Base-by-base conservation (phyloP, 176 grass and related monocot genomes). In the Juncus effusus region DNA sequence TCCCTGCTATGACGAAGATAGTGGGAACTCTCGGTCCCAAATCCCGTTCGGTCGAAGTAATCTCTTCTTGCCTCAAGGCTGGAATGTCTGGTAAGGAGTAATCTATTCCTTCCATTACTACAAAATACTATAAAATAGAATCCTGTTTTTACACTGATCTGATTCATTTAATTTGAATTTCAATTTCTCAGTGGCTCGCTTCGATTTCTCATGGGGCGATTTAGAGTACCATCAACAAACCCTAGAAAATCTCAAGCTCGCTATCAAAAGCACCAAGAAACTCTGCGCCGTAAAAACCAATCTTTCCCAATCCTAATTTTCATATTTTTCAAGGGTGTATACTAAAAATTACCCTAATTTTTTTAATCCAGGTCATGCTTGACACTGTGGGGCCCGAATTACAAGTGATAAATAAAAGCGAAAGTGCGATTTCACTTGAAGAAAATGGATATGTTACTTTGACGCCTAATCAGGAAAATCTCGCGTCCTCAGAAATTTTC, bases 1-100 rank as follows among this genome's bases (percentile, higher is more conserved):
- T 90, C 81, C 95, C 95, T 52, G 95, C 95, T 11, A 99, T 94
- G 95, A 99, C 95, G 10, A 99, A 99, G 81, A 99, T 99, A 71
- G 89, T 99, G 19, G 95, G 95, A 7, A 99, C 95, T 67, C 83
- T 99, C 3, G 95, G 95, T 2, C 86, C 95, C 40, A 94, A 90
- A 66, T 99, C 95, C 11, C 89, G 95, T 63, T 82, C 89, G 69
- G 85, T 94, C 6, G 95, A 99, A 59, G 84, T 84, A 68, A 99
- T 99, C 76, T 90, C 89, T 9, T 19, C 86, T 13, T 99, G 95
- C 69, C 95, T 99, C 77, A 99, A 94, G 89, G 83, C 89, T 54
- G 95, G 95, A 73, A 99, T 99, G 95, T 99, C 93, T 12, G 93
- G 93, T 97, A 76, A 36, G 19, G 0, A 28, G 19, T 28, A 28